phyloP scores from a whole-genome alignment of 257 asterid genomes.

The Primulina eburnea region DNA sequence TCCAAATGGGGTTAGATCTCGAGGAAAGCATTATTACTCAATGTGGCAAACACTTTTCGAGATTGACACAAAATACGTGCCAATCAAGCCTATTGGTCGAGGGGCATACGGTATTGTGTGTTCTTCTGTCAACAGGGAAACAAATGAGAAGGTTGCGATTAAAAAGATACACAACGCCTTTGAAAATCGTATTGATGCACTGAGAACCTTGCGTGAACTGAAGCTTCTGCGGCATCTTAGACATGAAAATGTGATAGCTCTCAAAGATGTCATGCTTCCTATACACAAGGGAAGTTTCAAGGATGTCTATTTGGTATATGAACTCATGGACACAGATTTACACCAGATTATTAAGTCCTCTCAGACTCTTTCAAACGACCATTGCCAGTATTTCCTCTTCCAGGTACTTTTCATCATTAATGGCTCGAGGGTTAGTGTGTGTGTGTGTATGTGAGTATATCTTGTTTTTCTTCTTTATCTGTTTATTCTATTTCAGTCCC shows the following conservation, averaged over 20 bases:
- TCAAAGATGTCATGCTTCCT: conserved; percentile 64
- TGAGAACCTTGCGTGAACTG: conserved; percentile 59
- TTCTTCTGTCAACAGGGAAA: conserved; percentile 55
- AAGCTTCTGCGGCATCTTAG: conserved; percentile 65
- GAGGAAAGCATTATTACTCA: conserved; percentile 58
- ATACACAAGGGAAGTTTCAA: conserved; percentile 56
- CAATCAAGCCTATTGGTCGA: conserved; percentile 68
- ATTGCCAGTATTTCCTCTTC: conserved; percentile 65
- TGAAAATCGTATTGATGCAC: conserved; percentile 59
- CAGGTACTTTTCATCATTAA: conserved; percentile 38
- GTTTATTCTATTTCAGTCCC: neutral
- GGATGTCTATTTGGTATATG: conserved; percentile 62
- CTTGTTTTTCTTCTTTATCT: neutral
- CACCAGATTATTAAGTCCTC: conserved; percentile 66
- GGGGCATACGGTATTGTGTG: conserved; percentile 74
- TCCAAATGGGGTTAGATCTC: conserved; percentile 48
- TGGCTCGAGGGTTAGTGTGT: conserved; percentile 7
- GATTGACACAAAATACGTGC: conserved; percentile 61
- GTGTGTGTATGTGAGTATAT: neutral
- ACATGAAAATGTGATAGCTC: conserved; percentile 62
- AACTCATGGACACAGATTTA: conserved; percentile 65
- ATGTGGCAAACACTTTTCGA: conserved; percentile 69
- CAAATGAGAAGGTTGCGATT: conserved; percentile 64
- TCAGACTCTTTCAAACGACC: conserved; percentile 56
- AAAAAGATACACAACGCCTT: conserved; percentile 63